These are phyloP conservation scores for Chrysanthemum lavandulifolium DNA, from an alignment of 129 eudicot species.

Conservation along the genomic window DNA sequence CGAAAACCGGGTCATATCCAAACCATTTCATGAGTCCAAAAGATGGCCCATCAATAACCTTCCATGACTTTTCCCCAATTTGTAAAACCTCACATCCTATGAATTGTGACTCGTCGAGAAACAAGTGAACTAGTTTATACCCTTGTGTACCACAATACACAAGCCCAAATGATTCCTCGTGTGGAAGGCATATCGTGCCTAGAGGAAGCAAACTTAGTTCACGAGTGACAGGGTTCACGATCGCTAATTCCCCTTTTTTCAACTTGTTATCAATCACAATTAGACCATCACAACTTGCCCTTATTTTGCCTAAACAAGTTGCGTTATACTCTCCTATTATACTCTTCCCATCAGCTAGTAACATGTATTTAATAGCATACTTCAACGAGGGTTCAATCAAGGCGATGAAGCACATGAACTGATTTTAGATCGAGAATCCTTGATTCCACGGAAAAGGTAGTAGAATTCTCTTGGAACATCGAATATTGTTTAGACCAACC, in stretches of 20 bases:
- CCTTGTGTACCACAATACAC: slow-evolving; percentile 19
- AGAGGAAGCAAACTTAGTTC: slow-evolving; percentile 41
- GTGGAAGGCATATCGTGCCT: slow-evolving; percentile 45
- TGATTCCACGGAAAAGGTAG: slow-evolving; percentile 41
- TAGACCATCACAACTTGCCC: slow-evolving; percentile 52
- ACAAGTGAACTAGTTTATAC: slow-evolving; percentile 60
- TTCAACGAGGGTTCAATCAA: slow-evolving; percentile 1
- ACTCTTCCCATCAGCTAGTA: slow-evolving; percentile 31
- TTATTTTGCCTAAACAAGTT: slow-evolving; percentile 46
- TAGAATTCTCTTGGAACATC: slow-evolving; percentile 13
- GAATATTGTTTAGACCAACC: slow-evolving; percentile 12
- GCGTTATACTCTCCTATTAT: slow-evolving; percentile 33
- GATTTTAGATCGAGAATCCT: slow-evolving; percentile 30
- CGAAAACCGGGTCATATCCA: slow-evolving; percentile 36
- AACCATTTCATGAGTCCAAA: slow-evolving; percentile 44
- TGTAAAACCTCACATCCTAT: slow-evolving; percentile 50
- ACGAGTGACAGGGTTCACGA: slow-evolving; percentile 62
- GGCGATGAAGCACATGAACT: slow-evolving; percentile 21
- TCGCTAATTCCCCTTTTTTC: slow-evolving; percentile 40
- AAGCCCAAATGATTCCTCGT: slow-evolving; percentile 48
- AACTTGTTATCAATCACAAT: slow-evolving; percentile 39
- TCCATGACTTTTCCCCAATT: slow-evolving; percentile 44
- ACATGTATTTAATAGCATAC: slow-evolving; percentile 40
- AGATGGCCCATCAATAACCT: slow-evolving; percentile 49
- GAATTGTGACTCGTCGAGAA: slow-evolving; percentile 40